Percentiles rank a stretch among this genome's conserved stretches.
Conservation (phyloP, 2,329 filamentous ascomycete species). For the Scolecobasidium constrictum region DNA sequence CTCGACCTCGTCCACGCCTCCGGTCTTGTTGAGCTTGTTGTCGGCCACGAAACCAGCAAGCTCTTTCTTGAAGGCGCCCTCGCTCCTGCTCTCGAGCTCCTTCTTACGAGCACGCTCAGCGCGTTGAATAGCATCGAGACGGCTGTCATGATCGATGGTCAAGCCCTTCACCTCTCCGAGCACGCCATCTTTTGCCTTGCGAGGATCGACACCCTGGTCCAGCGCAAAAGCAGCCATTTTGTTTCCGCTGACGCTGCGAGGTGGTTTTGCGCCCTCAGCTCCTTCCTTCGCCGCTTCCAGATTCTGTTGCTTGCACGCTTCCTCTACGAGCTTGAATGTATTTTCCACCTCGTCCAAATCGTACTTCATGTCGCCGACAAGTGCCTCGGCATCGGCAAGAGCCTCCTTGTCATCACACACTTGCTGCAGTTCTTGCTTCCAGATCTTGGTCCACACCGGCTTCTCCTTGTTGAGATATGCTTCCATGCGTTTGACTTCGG, state of each 20-base stretch:
- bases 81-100: constrained; percentile 66
- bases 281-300: constrained; percentile 48
- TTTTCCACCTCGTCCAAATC: constrained; percentile 90
- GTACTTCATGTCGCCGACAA: constrained; percentile 83
- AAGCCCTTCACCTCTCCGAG: constrained; percentile 87
- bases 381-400: constrained; percentile 90
- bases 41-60: constrained; percentile 77
- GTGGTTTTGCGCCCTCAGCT: background rate
- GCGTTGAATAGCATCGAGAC: constrained; percentile 92
- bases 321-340: constrained; percentile 90
- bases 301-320: constrained; percentile 94
- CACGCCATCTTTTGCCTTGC: constrained; percentile 78
- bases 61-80: constrained; percentile 67
- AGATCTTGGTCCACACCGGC: constrained; percentile 97
- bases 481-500: constrained; percentile 88
- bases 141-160: constrained; percentile 85
- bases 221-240: constrained; percentile 18
- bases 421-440: constrained; percentile 93
- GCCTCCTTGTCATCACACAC: constrained; percentile 94
- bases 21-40: constrained; percentile 89
- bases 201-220: constrained; percentile 53
- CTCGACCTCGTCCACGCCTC: constrained; percentile 90
- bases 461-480: constrained; percentile 87
- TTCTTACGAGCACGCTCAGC: constrained; percentile 85
- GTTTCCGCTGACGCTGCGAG: constrained; percentile 14